Conservation (phyloP, 345 rosid genomes). For the Gossypium sturtianum region DNA sequence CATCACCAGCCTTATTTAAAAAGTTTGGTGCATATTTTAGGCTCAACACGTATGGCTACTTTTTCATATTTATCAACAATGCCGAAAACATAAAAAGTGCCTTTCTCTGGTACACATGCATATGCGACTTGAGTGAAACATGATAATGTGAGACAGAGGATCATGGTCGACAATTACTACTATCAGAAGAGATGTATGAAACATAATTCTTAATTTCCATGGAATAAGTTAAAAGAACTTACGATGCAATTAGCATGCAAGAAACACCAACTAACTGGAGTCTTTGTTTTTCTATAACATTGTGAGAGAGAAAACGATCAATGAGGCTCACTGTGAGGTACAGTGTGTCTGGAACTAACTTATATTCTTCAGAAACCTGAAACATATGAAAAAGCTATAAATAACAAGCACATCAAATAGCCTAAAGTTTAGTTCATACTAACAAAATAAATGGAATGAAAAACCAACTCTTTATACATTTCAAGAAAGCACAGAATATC, state of each 20-base stretch:
- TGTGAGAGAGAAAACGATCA: slow-evolving; percentile 81
- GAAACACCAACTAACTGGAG: slow-evolving; percentile 92
- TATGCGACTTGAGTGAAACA: neutral
- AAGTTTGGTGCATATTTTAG: neutral
- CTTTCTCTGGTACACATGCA: neutral
- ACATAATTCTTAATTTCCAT: neutral
- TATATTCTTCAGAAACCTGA: slow-evolving; percentile 92
- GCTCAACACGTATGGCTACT: neutral
- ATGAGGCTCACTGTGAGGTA: slow-evolving; percentile 86
- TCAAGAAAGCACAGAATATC: slow-evolving; percentile 7
- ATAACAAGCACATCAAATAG: neutral
- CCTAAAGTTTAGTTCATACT: neutral
- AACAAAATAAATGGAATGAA: neutral
- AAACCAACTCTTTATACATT: neutral
- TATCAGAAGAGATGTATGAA: neutral
- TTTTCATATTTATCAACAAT: neutral
- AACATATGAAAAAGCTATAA: slow-evolving; percentile 12
- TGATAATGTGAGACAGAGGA: neutral
- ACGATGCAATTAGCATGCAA: slow-evolving; percentile 98
- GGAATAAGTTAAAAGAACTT: slow-evolving; percentile 31
- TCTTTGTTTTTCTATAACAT: slow-evolving; percentile 63
- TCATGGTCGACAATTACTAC: neutral
- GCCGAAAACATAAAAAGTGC: neutral
- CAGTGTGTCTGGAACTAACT: slow-evolving; percentile 85
- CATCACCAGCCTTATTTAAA: neutral